A percentile compares a stretch with the other conserved stretches of the same genome.
Conservation (phyloP, 2,329 filamentous ascomycete species). For the Malbranchea zuffiana region DNA sequence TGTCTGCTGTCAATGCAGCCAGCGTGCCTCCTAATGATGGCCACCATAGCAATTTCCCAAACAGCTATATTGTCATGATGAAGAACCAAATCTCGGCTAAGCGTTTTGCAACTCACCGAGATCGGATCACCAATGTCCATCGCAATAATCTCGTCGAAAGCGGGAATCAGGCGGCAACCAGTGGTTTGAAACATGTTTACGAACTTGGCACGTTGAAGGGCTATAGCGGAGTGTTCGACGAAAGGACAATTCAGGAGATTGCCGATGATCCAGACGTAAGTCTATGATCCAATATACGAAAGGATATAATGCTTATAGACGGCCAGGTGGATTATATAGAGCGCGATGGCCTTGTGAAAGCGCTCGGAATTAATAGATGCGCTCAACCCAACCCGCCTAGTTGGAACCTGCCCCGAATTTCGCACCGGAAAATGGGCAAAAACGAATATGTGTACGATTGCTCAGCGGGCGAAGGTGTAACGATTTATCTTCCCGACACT, state of each 20-base stretch:
- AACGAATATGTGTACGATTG: conserved; percentile 27
- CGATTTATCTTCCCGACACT: conserved; percentile 30
- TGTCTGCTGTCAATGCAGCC: conserved; percentile 9
- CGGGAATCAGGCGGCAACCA: background rate
- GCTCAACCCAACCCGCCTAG: conserved; percentile 19
- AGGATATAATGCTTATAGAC: background rate
- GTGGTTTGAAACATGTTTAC: conserved; percentile 6
- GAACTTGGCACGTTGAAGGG: conserved; percentile 9
- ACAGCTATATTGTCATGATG: conserved; percentile 14
- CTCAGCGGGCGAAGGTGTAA: conserved; percentile 26
- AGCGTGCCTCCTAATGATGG: conserved; percentile 6
- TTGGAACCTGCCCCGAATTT: conserved; percentile 29
- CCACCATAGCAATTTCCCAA: conserved; percentile 6
- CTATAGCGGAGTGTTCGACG: conserved; percentile 12
- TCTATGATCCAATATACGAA: background rate
- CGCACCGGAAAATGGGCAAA: conserved; percentile 18
- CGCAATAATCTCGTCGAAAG: background rate
- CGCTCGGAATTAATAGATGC: conserved; percentile 10
- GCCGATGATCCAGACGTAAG: conserved; percentile 4
- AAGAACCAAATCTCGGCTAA: conserved; percentile 5
- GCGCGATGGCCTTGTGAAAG: conserved; percentile 8
- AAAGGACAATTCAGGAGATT: conserved; percentile 8
- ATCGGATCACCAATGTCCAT: background rate
- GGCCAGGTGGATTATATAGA: conserved; percentile 14
- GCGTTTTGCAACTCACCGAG: conserved; percentile 7